Conservation (phyloP, 495 filamentous ascomycete species). For the Platismatia glauca region DNA sequence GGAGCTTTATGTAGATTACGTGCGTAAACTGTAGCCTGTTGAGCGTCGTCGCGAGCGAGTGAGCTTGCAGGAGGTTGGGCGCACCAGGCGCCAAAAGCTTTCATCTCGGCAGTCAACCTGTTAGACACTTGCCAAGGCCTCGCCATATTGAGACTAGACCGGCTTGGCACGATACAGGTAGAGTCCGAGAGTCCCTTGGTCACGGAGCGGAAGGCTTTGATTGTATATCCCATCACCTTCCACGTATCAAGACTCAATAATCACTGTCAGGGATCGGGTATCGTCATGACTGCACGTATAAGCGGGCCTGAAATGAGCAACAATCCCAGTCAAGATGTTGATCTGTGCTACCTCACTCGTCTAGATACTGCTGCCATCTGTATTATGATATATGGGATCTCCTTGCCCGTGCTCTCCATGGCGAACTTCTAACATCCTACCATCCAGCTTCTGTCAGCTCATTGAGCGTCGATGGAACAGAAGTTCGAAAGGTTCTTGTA, state of each 20-base stretch:
- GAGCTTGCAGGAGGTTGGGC: neutral
- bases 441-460: neutral
- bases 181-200: too few relatives aligned
- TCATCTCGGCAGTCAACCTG: neutral
- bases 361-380: neutral
- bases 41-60: neutral
- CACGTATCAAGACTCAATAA: neutral
- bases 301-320: neutral
- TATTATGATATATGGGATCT: neutral
- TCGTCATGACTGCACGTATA: neutral
- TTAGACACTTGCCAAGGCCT: neutral
- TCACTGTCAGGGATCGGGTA: neutral
- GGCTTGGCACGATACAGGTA: conserved; percentile 1
- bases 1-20: neutral
- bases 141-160: neutral
- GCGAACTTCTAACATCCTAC: neutral
- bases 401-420: neutral
- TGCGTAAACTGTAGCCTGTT: neutral
- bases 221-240: too few relatives aligned
- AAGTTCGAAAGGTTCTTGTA: too few relatives aligned
- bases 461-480: neutral
- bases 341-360: neutral
- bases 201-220: too few relatives aligned
- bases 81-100: neutral
- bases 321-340: neutral